Conservation (phyloP, 2,329 filamentous ascomycete species). For the Fusarium devonianum region DNA sequence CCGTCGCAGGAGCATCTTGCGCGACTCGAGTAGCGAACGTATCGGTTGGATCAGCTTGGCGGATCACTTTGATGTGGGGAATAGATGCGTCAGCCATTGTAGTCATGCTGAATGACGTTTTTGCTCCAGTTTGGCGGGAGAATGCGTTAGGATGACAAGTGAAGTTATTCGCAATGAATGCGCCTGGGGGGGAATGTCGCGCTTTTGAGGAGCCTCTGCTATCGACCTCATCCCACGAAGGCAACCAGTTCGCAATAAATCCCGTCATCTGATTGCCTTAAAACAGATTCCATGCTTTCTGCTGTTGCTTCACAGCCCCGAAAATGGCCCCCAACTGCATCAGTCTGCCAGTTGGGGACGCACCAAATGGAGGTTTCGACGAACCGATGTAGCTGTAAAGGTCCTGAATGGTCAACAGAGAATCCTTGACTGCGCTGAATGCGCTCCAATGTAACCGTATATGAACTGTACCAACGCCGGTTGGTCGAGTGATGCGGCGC, state of each 20-base stretch:
- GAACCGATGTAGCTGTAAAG: constrained; percentile 8
- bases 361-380: constrained; percentile 16
- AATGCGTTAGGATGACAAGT: constrained; percentile 1
- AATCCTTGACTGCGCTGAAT: background rate
- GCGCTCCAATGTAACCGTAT: constrained; percentile 25
- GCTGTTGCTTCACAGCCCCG: constrained; percentile 6
- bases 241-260: constrained; percentile 29
- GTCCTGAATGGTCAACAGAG: constrained; percentile 1
- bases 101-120: constrained; percentile 16
- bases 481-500: constrained; percentile 9
- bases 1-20: constrained; percentile 29
- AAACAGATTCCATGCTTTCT: constrained; percentile 7
- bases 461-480: constrained; percentile 23
- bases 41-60: constrained; percentile 43
- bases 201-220: constrained; percentile 23
- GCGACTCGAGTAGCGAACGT: constrained; percentile 50
- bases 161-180: constrained; percentile 31
- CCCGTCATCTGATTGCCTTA: constrained; percentile 35
- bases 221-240: constrained; percentile 19
- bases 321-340: constrained; percentile 12
- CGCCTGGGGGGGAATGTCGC: constrained; percentile 20
- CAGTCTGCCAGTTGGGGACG: constrained; percentile 3
- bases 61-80: constrained; percentile 29
- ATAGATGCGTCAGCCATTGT: background rate
- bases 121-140: no score